Base-by-base conservation (phyloP, 805 yeast genomes). In the Candida ascalaphidarum region DNA sequence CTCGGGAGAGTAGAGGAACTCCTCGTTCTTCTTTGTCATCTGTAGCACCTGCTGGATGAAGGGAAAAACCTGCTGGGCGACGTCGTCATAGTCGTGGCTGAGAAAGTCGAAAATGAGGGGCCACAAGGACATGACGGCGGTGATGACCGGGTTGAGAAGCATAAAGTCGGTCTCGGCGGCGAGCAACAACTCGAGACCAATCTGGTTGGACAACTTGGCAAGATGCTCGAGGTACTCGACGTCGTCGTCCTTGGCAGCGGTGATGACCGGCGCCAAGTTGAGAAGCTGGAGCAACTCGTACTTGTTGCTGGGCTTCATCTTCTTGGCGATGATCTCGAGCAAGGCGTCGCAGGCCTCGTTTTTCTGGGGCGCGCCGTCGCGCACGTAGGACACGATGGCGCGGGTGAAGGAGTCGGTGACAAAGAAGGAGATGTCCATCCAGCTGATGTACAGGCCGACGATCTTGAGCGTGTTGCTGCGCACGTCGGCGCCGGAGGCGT, bases 371-470 rank as follows among this genome's bases (percentile, higher is more conserved):
- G 52, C 55, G 4, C 54, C 52, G 33, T 51, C 55, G 30, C 64
- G 65, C 37, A 85, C 61, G 44, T 69, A 77, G 33, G 67, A 70
- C 44, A 74, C 78, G 26, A 85, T 67, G 21, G 71, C 47, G 16
- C 63, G 54, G 42, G 83, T 58, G 40, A 71, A 77, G 14, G 71
- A 71, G 19, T 70, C 65, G 27, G 73, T 74, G 17, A 86, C 66
- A 30, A 89, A 74, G 41, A 84, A 61, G 30, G 77, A 64, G 35
- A 88, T 77, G 49, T 84, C 94, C 50, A 88, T 84, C 98, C 99
- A 92, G 14, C 88, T 77, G 14, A 86, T 81, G 69, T 81, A 92
- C 9, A 75, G 74, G 8, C 96, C 96, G 31, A 92, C 73, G 31
- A 76, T 76, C 29, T 65, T 64, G 27, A 85, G 64, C 5, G 75